Evolutionary conservation across 495 filamentous ascomycete genomes (phyloP).

Genomic region (Bacidia rubella): DNA sequence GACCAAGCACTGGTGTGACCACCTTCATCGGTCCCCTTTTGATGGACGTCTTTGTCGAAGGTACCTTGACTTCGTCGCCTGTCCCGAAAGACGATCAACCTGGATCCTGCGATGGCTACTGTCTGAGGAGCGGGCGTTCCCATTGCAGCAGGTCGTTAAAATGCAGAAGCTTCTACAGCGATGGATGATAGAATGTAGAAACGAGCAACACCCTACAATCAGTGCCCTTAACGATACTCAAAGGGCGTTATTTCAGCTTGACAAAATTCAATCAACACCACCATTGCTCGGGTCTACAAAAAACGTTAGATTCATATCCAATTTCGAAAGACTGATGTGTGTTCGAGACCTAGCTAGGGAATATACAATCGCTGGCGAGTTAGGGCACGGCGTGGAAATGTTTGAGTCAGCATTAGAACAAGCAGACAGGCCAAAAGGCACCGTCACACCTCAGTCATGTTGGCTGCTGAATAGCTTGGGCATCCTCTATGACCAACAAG

Average conservation of each 20-base stretch:
- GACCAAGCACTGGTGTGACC: neutral
- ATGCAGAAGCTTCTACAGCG: neutral
- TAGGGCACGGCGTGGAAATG: neutral
- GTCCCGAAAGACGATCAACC: neutral
- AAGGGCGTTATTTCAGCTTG: neutral
- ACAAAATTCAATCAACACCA: neutral
- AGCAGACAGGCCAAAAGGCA: neutral
- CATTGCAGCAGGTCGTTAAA: neutral
- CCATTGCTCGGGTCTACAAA: neutral
- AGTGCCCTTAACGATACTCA: neutral
- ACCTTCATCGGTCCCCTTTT: neutral
- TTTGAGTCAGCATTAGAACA: neutral
- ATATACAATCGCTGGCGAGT: neutral
- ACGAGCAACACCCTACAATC: neutral
- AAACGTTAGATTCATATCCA: too few relatives aligned
- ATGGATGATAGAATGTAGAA: neutral
- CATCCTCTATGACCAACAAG: slow-evolving; percentile 2
- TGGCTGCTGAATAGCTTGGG: neutral
- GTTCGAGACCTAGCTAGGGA: neutral
- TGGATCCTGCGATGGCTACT: neutral
- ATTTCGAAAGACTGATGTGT: slow-evolving; percentile 3
- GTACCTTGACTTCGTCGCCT: neutral
- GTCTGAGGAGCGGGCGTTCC: neutral
- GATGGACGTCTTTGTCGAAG: neutral
- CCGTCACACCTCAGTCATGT: neutral